These are phyloP conservation scores for Leucocoprinus leucothites DNA, from an alignment of 768 basidiomycete species.

Conservation along the genomic window DNA sequence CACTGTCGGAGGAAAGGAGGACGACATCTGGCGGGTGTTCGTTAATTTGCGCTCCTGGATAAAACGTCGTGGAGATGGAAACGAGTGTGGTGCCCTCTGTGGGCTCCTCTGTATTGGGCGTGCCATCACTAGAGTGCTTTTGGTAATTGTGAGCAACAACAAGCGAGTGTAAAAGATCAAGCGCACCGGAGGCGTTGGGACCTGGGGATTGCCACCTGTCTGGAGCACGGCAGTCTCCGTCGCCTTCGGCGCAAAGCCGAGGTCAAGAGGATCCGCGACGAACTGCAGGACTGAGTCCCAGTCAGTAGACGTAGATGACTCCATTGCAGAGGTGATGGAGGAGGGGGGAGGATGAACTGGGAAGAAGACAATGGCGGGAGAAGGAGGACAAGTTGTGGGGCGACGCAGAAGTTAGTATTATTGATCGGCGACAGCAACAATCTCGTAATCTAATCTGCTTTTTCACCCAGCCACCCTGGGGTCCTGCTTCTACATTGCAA, in stretches of 20 bases:
- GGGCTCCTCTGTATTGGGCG: conserved; percentile 36
- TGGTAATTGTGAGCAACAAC: background rate
- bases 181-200: conserved; percentile 68
- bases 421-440: conserved; percentile 3
- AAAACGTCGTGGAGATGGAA: conserved; percentile 82
- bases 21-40: conserved; percentile 58
- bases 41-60: conserved; percentile 61
- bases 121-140: conserved; percentile 46
- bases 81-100: conserved; percentile 43
- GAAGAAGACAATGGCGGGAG: background rate
- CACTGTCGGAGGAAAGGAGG: conserved; percentile 68
- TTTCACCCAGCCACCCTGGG: background rate
- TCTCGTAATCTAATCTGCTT: conserved; percentile 10
- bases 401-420: background rate
- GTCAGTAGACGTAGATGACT: conserved; percentile 28
- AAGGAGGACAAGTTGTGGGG: conserved; percentile 10
- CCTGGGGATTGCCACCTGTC: conserved; percentile 30
- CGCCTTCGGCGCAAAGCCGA: conserved; percentile 36
- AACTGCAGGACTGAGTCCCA: conserved; percentile 67
- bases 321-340: conserved; percentile 27
- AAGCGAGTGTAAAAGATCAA: background rate
- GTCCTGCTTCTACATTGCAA: background rate
- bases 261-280: conserved; percentile 45
- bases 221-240: conserved; percentile 20
- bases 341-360: conserved; percentile 14